Conservation (phyloP, 2,329 filamentous ascomycete genomes). For the Aspergillus awamori region DNA sequence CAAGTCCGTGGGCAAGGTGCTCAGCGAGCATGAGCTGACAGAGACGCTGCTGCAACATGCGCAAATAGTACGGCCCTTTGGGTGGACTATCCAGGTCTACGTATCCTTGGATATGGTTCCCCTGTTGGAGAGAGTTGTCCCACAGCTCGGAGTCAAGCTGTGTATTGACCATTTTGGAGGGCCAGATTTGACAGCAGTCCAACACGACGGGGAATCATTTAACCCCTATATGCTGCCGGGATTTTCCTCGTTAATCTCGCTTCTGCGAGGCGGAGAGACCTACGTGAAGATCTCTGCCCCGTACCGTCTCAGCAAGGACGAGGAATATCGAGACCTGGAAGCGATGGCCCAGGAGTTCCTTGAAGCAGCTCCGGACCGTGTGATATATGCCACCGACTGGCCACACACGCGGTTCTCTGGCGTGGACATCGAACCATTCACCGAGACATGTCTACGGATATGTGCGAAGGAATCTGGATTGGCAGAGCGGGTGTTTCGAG, state of each 20-base stretch:
- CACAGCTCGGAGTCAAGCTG: slow-evolving; percentile 54
- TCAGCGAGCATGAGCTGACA: slow-evolving; percentile 47
- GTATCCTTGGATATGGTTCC: slow-evolving; percentile 56
- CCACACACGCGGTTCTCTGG: slow-evolving; percentile 65
- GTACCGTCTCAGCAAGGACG: slow-evolving; percentile 57
- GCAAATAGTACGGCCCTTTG: slow-evolving; percentile 51
- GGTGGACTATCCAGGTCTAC: slow-evolving; percentile 64
- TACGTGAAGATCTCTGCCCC: slow-evolving; percentile 63
- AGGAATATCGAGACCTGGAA: slow-evolving; percentile 50
- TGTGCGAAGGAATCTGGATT: slow-evolving; percentile 51
- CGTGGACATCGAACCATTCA: slow-evolving; percentile 58
- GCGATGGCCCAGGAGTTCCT: slow-evolving; percentile 56
- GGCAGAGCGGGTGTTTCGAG: slow-evolving; percentile 56
- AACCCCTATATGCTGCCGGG: slow-evolving; percentile 53
- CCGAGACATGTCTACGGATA: slow-evolving; percentile 58
- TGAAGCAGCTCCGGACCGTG: slow-evolving; percentile 45
- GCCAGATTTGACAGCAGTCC: slow-evolving; percentile 41
- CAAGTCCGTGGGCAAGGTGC: slow-evolving; percentile 53
- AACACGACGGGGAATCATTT: slow-evolving; percentile 19
- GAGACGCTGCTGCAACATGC: slow-evolving; percentile 53
- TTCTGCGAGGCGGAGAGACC: slow-evolving; percentile 53
- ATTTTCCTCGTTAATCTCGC: slow-evolving; percentile 52
- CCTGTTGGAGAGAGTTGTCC: slow-evolving; percentile 53
- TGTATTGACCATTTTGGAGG: slow-evolving; percentile 65
- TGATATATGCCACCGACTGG: slow-evolving; percentile 66